Base-by-base conservation (phyloP, 1,139 yeast species). In the Debaryomyces fabryi region DNA sequence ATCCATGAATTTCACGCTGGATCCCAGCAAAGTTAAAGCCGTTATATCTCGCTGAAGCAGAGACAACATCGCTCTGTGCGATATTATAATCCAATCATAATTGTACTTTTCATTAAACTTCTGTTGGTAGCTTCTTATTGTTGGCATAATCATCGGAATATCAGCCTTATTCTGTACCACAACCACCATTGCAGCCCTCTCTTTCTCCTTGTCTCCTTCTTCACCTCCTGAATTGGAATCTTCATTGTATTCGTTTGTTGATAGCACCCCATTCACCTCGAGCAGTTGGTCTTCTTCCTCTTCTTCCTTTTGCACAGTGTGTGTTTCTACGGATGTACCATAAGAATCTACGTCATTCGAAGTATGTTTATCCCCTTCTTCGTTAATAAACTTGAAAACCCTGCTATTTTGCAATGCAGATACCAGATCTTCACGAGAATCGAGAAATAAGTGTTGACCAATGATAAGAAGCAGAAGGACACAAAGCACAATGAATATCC, bases 1-100 rank as follows among this genome's bases (percentile, higher is more conserved):
- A 16, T 65, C 64, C 53, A 72, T 72, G 64, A 85, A 83, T 40
- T 44, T 46, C n/a, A 55, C 52, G 15, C 42, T 43, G 1, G 49
- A 36, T 4, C 52, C 50, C 2, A 42, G 32, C 12, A 25, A 41
- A 2, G 44, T 25, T 10, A 47, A 15, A 3, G 46, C 32, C 13
- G 45, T 36, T 15, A 51, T 24, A n/a, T 39, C 46, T 20, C 49
- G 46, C 7, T 39, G 42, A 13, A 42, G 37, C 12, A 39, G 42
- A 3, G 30, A 16, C 21, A 32, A 21, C 44, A 37, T 34, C 4
- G 44, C 27, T 43, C 53, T 18, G 37, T 49, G 27, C 32, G 48
- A 34, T 2, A 58, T 35, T n/a, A 58, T 38, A 21, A 57, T 46
- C 63, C 63, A 59, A 32, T 59, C 63, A 45, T 58, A 53, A 20